Evolutionary conservation across 2,329 filamentous ascomycete genomes (phyloP), one percentile per base, ranked within the genome.

Genomic region (Fusarium sp.): DNA sequence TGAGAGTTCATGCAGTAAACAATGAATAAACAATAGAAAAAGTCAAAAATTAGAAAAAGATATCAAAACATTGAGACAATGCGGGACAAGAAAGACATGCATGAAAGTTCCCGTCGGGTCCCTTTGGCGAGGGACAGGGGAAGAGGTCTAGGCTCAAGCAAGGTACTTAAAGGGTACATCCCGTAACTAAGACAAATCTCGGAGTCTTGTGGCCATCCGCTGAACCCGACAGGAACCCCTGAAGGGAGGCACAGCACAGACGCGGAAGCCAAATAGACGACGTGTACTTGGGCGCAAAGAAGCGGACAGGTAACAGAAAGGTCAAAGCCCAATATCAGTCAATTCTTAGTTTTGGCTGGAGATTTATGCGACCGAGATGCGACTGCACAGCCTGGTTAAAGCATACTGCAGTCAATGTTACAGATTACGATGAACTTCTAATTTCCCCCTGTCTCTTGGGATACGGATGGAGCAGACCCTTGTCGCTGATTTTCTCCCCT

Each of bases 151-250:
- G 40, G 44, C 63, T 58, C 33, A 34, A 38, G 36, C 20, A n/a
- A 22, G 26, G 31, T 68, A 70, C 66, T 68, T 70, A 15, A 17
- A 43, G 8, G 63, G 43, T 69, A 69, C 67, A 39, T 59, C 57
- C 61, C 50, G 48, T 53, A 48, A 57, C 57, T 59, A 59, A 59
- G 33, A 34, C 24, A 18, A 44, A 48, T 33, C 28, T 56, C 33
- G 62, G 66, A 44, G 49, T 53, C 33, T 20, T 49, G 28, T 31
- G 53, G 48, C 46, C 38, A 58, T 50, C 67, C 67, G 57, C 61
- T 70, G 62, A 52, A 38, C 42, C 66, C 53, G 66, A 63, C 31
- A 42, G n/a, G 36, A 67, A 67, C 66, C 66, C 62, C 52, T 69
- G 67, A 63, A 50, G 45, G 55, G 49, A 59, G 66, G 53, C 52